Evolutionary conservation across 129 eudicot species (phyloP), one percentile per base, ranked within the genome.

Genomic region (Flaveria sonorensis): DNA sequence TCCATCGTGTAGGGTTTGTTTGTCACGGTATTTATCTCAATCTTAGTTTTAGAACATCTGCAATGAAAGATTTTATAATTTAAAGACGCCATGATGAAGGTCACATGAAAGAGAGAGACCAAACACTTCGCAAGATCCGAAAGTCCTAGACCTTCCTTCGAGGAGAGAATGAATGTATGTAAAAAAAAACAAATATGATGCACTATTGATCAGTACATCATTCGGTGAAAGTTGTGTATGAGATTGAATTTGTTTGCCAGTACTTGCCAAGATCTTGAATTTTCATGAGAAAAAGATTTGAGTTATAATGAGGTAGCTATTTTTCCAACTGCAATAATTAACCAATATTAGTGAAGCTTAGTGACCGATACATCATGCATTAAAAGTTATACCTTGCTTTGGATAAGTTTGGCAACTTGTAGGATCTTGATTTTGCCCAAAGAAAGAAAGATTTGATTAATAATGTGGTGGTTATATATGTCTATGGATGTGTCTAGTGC

Each of bases 341-440:
- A 53, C 23, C 7, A 7, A n/a, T 18, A 18, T 52, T 69, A 39
- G 7, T 68, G 23, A 59, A 12, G 40, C 8, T 5, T 36, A 32
- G 3, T 32, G 7, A 32, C 39, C 2, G 18, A 60, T 2, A 13
- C 18, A 36, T 53, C 15, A 28, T 72, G 51, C 47, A 52, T 11
- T 2, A 32, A 3, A 24, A 42, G 2, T 10, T 43, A 40, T 74
- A 59, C 19, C 1, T 61, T 60, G 46, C 47, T 43, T 23, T 60
- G 47, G 40, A 56, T 21, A 52, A 1, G 24, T 12, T 24, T 23
- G 30, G 6, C 51, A 72, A 30, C 28, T n/a, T 71, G 24, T 71
- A 40, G 59, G 20, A 50, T 50, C 62, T 26, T 68, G 62, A 71
- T 71, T 57, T 71, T 68, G 72, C 32, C 43, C 7, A 0, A 19